Conservation (phyloP, 148 eudicot genomes). For the Persicaria tinctoria region DNA sequence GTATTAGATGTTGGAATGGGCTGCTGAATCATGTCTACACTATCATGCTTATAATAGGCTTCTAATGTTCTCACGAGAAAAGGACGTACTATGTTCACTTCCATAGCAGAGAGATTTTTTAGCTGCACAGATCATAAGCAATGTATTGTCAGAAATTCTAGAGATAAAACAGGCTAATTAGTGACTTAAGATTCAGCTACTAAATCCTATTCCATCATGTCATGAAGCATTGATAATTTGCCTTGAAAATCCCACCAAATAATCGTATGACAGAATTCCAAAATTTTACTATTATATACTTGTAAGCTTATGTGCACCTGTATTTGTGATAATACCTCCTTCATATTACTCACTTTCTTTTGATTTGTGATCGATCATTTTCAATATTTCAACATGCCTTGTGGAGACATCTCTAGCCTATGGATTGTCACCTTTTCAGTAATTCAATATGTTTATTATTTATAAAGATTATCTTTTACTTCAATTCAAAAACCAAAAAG, state of each 20-base stretch:
- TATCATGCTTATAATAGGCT: constrained; percentile 77
- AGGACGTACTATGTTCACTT: constrained; percentile 89
- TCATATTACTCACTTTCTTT: not conserved
- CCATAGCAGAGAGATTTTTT: constrained; percentile 89
- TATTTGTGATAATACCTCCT: not conserved
- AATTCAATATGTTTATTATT: not conserved
- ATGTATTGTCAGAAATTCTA: not conserved
- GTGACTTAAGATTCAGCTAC: not conserved
- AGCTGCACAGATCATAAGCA: constrained; percentile 38
- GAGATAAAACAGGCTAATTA: not conserved
- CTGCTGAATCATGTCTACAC: constrained; percentile 80
- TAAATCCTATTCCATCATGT: not conserved
- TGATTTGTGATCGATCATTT: not conserved
- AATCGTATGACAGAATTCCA: not conserved
- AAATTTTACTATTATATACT: not conserved
- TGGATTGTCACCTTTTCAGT: not conserved
- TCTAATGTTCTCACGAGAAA: constrained; percentile 74
- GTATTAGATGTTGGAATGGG: constrained; percentile 37
- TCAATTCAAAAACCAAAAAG: too few relatives aligned
- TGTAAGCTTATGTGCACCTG: not conserved
- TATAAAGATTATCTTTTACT: not conserved
- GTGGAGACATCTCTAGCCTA: not conserved
- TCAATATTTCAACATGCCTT: not conserved
- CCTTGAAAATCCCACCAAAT: not conserved
- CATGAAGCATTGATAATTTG: not conserved